Evolutionary conservation across 441 rosid species (phyloP).

Genomic region (Raphanus hybrid): DNA sequence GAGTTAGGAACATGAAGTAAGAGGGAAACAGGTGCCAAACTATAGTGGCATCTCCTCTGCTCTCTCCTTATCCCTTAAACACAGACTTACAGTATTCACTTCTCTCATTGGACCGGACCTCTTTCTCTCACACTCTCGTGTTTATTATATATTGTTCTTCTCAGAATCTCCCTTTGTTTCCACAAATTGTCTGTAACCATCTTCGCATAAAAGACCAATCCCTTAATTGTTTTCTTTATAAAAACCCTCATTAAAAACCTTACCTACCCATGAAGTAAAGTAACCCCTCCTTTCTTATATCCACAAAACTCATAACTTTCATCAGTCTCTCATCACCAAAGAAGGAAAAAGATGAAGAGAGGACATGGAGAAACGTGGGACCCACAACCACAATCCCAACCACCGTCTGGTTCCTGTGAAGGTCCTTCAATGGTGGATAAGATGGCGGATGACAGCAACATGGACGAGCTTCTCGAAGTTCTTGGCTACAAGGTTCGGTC

Average conservation of each 20-base stretch:
- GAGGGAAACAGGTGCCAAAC: slow-evolving; percentile 39
- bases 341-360: slow-evolving; percentile 55
- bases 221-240: neutral
- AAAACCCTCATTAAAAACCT: slow-evolving; percentile 32
- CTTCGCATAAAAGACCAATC: slow-evolving; percentile 12
- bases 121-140: slow-evolving; percentile 21
- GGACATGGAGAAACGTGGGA: slow-evolving; percentile 50
- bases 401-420: slow-evolving; percentile 35
- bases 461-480: slow-evolving; percentile 70
- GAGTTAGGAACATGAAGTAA: slow-evolving; percentile 9
- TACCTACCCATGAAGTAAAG: slow-evolving; percentile 36
- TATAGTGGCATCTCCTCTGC: slow-evolving; percentile 45
- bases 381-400: neutral
- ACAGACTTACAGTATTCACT: slow-evolving; percentile 32
- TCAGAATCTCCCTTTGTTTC: slow-evolving; percentile 47
- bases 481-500: slow-evolving; percentile 71
- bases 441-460: slow-evolving; percentile 36
- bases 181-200: slow-evolving; percentile 30
- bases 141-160: slow-evolving; percentile 20
- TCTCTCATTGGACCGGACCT: slow-evolving; percentile 50
- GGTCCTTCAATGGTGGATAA: slow-evolving; percentile 50
- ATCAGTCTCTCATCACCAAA: slow-evolving; percentile 18
- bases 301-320: slow-evolving; percentile 1
- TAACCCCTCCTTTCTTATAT: slow-evolving; percentile 27
- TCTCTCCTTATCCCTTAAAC: slow-evolving; percentile 51